These are phyloP conservation scores for Alternaria alternata DNA, from an alignment of 2,329 filamentous ascomycete genomes.

Conservation along the genomic window DNA sequence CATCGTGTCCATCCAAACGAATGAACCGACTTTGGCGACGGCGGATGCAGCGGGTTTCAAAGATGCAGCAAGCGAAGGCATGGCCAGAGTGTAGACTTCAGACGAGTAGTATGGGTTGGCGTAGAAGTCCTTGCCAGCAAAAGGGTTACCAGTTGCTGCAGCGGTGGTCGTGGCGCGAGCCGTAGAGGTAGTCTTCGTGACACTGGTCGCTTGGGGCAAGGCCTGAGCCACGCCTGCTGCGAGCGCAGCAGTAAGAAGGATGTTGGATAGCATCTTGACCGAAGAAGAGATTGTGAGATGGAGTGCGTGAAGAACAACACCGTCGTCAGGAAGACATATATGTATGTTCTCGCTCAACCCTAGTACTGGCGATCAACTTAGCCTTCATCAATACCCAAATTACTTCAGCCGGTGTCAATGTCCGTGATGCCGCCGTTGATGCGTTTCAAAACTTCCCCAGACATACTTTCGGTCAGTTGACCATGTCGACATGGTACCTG, in stretches of 20 bases:
- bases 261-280: slow-evolving; percentile 29
- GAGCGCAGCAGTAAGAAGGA: slow-evolving; percentile 26
- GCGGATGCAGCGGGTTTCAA: slow-evolving; percentile 59
- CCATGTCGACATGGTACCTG: slow-evolving; percentile 22
- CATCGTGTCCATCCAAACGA: slow-evolving; percentile 62
- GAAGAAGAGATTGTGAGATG: slow-evolving; percentile 5
- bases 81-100: slow-evolving; percentile 63
- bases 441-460: slow-evolving; percentile 5
- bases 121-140: slow-evolving; percentile 60
- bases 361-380: slow-evolving; percentile 11
- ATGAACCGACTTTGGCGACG: slow-evolving; percentile 62
- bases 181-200: slow-evolving; percentile 17
- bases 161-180: slow-evolving; percentile 22
- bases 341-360: slow-evolving; percentile 18
- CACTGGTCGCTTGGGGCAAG: slow-evolving; percentile 31
- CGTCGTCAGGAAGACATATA: slow-evolving; percentile 17
- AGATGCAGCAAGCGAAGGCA: slow-evolving; percentile 67
- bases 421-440: slow-evolving; percentile 24
- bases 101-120: slow-evolving; percentile 63
- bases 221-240: slow-evolving; percentile 34
- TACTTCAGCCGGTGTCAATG: slow-evolving; percentile 24
- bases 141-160: slow-evolving; percentile 57
- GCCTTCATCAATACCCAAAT: slow-evolving; percentile 28
- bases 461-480: slow-evolving; percentile 18
- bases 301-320: slow-evolving; percentile 7